Evolutionary conservation across 1,284 basidiomycete species (phyloP), one percentile per base, ranked within the genome.

Genomic region (Phellopilus nigrolimitatus): DNA sequence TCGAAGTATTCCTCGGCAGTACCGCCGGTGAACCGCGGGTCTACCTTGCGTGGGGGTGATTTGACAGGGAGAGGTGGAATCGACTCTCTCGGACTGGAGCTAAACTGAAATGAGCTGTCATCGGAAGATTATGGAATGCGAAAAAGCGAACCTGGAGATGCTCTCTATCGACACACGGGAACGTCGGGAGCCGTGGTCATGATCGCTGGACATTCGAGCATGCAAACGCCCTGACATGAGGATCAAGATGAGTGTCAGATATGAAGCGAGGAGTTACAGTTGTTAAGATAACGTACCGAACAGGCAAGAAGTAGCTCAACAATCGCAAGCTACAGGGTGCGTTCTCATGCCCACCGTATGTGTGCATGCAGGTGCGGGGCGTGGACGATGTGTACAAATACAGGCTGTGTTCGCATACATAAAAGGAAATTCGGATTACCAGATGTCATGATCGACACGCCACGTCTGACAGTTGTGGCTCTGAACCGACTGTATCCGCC

Each of bases 1-100:
- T 49, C 22, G 34, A n/a, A 54, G 34, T 44, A 54, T 3, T 54
- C 52, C 7, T 43, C 42, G 8, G 52, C 52, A 28, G 34, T 54
- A 22, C 45, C 34, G 12, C 52, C 52, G 15, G 50, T 15, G 19
- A 24, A 25, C 3, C 25, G 40, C 10, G 33, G 21, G 25, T 46
- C 43, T 17, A 34, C 6, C 3, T 22, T 39, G 22, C 27, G 45
- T n/a, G 24, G 8, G 24, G 46, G 46, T 2, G 46, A 37, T 25
- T 37, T 27, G 13, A 48, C 21, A 13, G 46, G 46, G 25, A 48
- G 46, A 9, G 46, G 46, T n/a, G 37, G 19, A 30, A 27, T n/a
- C 13, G 45, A 47, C 2, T 39, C 36, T 25, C 22, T 30, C 4
- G 10, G 46, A 39, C 5, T 37, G 25, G 46, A 39, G 24, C 19